These are phyloP conservation scores for Lagenidium giganteum DNA, from an alignment of 352 stramenopile species.

Conservation along the genomic window DNA sequence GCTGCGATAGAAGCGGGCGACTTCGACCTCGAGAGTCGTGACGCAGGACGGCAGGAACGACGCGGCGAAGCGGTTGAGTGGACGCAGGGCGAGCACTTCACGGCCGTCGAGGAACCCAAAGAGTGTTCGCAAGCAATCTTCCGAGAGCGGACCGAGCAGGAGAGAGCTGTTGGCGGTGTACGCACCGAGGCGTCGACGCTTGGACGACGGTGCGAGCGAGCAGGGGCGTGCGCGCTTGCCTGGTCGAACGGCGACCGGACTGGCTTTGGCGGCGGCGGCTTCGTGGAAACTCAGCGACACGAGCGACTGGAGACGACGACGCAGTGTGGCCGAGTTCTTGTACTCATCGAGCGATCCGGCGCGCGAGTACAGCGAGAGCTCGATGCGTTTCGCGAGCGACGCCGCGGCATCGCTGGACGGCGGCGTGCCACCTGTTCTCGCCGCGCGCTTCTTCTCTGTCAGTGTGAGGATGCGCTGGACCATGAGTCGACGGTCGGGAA, in stretches of 20 bases:
- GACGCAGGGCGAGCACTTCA: conserved; percentile 38
- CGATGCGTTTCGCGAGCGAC: conserved; percentile 64
- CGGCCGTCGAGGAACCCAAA: conserved; percentile 62
- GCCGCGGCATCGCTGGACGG: conserved; percentile 20
- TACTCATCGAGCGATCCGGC: conserved; percentile 66
- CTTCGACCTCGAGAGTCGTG: conserved; percentile 39
- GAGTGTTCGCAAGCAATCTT: conserved; percentile 49
- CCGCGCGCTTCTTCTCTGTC: conserved; percentile 24
- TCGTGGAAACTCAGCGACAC: conserved; percentile 67
- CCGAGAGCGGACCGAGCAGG: conserved; percentile 13
- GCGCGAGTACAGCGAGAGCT: conserved; percentile 66
- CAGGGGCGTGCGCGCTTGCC: background rate
- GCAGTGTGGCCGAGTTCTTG: conserved; percentile 59
- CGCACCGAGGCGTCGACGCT: conserved; percentile 31
- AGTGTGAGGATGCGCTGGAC: conserved; percentile 69
- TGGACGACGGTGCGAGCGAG: conserved; percentile 8
- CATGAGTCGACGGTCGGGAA: conserved; percentile 60
- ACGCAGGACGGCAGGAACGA: conserved; percentile 50
- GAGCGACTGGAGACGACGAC: conserved; percentile 62
- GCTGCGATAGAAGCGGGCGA: conserved; percentile 27
- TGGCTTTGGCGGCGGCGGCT: conserved; percentile 28
- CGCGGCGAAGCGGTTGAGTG: conserved; percentile 44
- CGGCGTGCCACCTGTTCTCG: conserved; percentile 4
- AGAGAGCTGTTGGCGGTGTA: background rate
- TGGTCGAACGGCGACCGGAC: no score